phyloP scores from a whole-genome alignment of 495 filamentous ascomycete genomes.

The Penicillium lividum region DNA sequence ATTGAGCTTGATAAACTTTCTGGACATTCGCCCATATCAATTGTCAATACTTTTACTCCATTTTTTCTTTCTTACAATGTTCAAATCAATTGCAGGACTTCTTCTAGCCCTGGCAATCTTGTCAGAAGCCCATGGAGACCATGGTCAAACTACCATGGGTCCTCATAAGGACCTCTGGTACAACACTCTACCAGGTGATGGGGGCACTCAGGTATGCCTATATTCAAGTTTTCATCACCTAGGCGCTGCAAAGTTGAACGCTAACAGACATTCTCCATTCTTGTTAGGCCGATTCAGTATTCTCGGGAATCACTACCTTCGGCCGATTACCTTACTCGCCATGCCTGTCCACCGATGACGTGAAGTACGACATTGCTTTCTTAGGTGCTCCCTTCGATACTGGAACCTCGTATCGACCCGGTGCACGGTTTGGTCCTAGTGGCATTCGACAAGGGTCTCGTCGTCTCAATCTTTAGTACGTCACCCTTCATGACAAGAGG shows the following conservation, averaged over 20 bases:
- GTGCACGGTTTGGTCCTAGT: slow-evolving; percentile 79
- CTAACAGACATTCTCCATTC: background rate
- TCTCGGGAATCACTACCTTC: slow-evolving; percentile 74
- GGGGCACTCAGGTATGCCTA: slow-evolving; percentile 58
- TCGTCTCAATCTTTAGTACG: slow-evolving; percentile 67
- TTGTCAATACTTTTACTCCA: background rate
- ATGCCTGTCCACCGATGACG: slow-evolving; percentile 68
- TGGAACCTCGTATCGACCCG: slow-evolving; percentile 76
- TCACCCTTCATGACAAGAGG: slow-evolving; percentile 11
- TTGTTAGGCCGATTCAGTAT: slow-evolving; percentile 67
- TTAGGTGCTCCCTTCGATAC: slow-evolving; percentile 68
- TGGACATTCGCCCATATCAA: too few relatives aligned
- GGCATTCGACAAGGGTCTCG: slow-evolving; percentile 81
- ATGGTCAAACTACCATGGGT: slow-evolving; percentile 57
- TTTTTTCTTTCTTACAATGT: background rate
- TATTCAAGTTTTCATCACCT: background rate
- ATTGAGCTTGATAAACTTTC: too few relatives aligned
- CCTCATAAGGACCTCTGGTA: slow-evolving; percentile 64
- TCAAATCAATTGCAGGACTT: background rate
- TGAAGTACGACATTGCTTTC: slow-evolving; percentile 81
- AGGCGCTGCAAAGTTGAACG: too few relatives aligned
- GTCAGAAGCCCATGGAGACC: slow-evolving; percentile 52
- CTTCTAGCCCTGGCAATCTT: slow-evolving; percentile 25
- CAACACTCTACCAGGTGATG: slow-evolving; percentile 66
- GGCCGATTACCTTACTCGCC: slow-evolving; percentile 76